Evolutionary conservation across 768 basidiomycete species (phyloP).

Genomic region (Suillus weaverae): DNA sequence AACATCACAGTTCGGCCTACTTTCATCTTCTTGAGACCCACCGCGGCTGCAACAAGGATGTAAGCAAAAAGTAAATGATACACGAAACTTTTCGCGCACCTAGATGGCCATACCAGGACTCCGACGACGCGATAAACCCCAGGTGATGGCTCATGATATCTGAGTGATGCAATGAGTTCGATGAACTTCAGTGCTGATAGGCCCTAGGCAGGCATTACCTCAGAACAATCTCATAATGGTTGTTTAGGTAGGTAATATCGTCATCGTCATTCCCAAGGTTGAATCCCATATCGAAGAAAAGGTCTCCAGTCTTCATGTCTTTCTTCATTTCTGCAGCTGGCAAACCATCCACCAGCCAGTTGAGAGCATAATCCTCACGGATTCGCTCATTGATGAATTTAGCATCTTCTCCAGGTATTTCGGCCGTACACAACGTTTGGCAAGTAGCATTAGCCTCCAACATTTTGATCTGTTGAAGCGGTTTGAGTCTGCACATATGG

Average conservation of each 20-base stretch:
- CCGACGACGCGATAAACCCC: slow-evolving; percentile 87
- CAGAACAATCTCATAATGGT: slow-evolving; percentile 88
- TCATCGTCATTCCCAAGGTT: slow-evolving; percentile 79
- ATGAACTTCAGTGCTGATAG: slow-evolving; percentile 3
- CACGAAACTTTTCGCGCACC: slow-evolving; percentile 26
- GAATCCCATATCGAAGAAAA: slow-evolving; percentile 94
- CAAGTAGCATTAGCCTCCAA: slow-evolving; percentile 75
- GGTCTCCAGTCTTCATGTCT: slow-evolving; percentile 74
- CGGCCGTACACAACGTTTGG: slow-evolving; percentile 64
- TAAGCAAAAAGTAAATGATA: not conserved
- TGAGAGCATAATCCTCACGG: slow-evolving; percentile 87
- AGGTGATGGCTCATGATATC: slow-evolving; percentile 76
- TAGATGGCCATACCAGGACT: slow-evolving; percentile 79
- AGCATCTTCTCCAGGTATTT: slow-evolving; percentile 69
- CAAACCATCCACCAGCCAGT: slow-evolving; percentile 93
- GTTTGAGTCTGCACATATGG: slow-evolving; percentile 12
- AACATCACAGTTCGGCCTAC: slow-evolving; percentile 51
- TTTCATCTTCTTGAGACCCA: slow-evolving; percentile 47
- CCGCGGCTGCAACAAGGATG: slow-evolving; percentile 51
- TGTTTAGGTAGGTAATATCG: slow-evolving; percentile 74
- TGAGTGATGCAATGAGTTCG: slow-evolving; percentile 31
- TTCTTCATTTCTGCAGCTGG: slow-evolving; percentile 92
- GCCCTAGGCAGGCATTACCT: slow-evolving; percentile 46
- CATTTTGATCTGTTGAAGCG: slow-evolving; percentile 70
- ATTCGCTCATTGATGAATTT: slow-evolving; percentile 92